Percentiles rank a stretch among this genome's conserved stretches.
phyloP scores from a whole-genome alignment of 2,329 filamentous ascomycete genomes.

The Xylaria sp. region DNA sequence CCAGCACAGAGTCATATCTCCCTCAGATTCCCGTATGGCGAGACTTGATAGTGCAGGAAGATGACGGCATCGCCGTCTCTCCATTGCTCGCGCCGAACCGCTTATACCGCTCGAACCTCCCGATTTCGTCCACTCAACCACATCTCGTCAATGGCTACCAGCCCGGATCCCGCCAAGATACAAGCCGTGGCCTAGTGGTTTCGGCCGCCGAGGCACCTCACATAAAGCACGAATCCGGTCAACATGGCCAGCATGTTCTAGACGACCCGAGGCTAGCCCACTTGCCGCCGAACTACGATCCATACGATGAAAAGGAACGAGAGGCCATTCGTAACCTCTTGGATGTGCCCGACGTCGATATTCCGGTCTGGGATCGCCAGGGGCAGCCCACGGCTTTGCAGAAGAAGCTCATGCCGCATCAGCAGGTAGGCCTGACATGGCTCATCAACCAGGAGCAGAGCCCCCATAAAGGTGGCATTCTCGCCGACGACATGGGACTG shows the following conservation, averaged over 20 bases:
- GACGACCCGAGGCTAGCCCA: not conserved
- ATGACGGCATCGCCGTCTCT: too few species aligned
- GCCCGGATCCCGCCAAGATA: not conserved
- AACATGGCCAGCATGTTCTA: not conserved
- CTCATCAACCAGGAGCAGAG: constrained; percentile 47
- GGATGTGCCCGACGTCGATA: constrained; percentile 35
- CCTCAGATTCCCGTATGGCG: not conserved
- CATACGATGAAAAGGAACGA: constrained; percentile 20
- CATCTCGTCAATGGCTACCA: not conserved
- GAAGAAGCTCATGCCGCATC: constrained; percentile 44
- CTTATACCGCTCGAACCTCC: not conserved
- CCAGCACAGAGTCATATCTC: constrained; percentile 4
- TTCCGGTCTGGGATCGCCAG: constrained; percentile 35
- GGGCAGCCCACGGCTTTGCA: constrained; percentile 29
- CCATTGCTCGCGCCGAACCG: not conserved
- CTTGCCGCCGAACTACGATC: constrained; percentile 3
- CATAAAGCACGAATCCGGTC: constrained; percentile 14
- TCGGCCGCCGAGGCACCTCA: not conserved
- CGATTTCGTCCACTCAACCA: not conserved
- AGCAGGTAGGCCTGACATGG: constrained; percentile 48
- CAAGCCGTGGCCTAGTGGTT: not conserved
- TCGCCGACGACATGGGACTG: constrained; percentile 50
- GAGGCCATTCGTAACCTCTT: constrained; percentile 36
- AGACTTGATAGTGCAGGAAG: not conserved
- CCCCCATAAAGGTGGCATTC: constrained; percentile 45